Evolutionary conservation across 192 early-diverging fungal genomes (phyloP).

Genomic region (Glomus cerebriforme): DNA sequence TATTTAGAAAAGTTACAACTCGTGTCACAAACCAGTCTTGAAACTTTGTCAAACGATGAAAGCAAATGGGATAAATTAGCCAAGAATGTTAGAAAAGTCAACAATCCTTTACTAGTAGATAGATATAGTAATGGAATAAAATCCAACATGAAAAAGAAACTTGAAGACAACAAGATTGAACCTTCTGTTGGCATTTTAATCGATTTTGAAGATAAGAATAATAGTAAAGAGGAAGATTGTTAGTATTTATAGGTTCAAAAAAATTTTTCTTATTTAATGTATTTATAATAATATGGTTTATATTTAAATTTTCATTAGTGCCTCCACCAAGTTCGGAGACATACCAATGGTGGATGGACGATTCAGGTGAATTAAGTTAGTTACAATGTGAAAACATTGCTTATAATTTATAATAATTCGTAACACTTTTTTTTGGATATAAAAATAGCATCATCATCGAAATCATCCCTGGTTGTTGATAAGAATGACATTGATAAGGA

Average conservation of each 20-base stretch:
- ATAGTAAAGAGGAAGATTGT: neutral
- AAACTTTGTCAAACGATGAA: neutral
- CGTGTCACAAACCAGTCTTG: neutral
- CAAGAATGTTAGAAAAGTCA: neutral
- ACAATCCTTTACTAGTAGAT: neutral
- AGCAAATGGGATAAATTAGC: neutral
- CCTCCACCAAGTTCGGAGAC: constrained; percentile 55
- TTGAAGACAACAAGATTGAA: neutral
- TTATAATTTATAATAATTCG: neutral
- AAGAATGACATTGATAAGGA: neutral
- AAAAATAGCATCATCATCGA: neutral
- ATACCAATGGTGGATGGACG: constrained; percentile 59
- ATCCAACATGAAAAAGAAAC: neutral
- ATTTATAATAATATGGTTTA: neutral
- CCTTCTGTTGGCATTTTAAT: constrained; percentile 23
- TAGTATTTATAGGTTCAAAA: neutral
- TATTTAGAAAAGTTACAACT: constrained; percentile 34
- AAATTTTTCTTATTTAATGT: neutral
- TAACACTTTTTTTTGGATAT: neutral
- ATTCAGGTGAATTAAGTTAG: constrained; percentile 15
- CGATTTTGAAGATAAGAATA: constrained; percentile 2
- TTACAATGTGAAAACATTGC: neutral
- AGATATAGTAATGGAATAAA: neutral
- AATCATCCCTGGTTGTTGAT: neutral
- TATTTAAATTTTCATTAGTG: constrained; percentile 32